phyloP scores from a whole-genome alignment of 768 basidiomycete genomes.

The Pleurotus tuber-regium region DNA sequence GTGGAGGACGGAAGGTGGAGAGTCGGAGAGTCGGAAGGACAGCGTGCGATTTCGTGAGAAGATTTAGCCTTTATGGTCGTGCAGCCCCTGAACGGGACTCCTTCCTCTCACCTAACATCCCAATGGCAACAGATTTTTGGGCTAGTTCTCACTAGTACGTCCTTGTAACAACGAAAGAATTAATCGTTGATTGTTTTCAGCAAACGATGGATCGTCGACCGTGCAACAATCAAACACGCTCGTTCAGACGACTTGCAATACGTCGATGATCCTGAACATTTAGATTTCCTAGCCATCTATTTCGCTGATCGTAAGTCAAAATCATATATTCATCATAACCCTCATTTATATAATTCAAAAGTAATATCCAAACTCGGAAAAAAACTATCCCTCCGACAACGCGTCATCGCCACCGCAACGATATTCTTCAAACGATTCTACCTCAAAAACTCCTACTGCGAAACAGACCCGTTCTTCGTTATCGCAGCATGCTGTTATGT shows the following conservation, averaged over 20 bases:
- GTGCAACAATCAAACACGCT: conserved; percentile 70
- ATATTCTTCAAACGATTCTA: conserved; percentile 98
- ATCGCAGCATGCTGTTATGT: conserved; percentile 93
- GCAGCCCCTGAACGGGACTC: too few relatives aligned
- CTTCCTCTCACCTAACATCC: too few relatives aligned
- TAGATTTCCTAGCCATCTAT: conserved; percentile 84
- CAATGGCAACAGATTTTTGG: conserved; percentile 92
- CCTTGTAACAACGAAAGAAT: background rate
- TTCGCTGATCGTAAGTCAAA: conserved; percentile 76
- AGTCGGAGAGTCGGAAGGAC: background rate
- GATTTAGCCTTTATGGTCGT: too few relatives aligned
- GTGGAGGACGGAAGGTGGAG: conserved; percentile 15
- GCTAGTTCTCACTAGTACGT: conserved; percentile 83
- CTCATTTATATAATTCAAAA: conserved; percentile 24
- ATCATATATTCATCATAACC: too few relatives aligned
- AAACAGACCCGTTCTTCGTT: conserved; percentile 93
- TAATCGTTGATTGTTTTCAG: conserved; percentile 36
- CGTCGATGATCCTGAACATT: conserved; percentile 70
- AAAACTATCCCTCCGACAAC: conserved; percentile 78
- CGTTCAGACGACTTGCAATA: conserved; percentile 76
- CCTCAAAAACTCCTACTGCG: conserved; percentile 91
- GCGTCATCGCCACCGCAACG: conserved; percentile 90
- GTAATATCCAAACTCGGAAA: conserved; percentile 88
- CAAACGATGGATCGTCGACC: conserved; percentile 90
- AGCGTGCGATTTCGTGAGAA: conserved; percentile 5